These are phyloP conservation scores for Byssoonygena ceratinophila DNA, from an alignment of 2,329 filamentous ascomycete genomes.

Conservation along the genomic window DNA sequence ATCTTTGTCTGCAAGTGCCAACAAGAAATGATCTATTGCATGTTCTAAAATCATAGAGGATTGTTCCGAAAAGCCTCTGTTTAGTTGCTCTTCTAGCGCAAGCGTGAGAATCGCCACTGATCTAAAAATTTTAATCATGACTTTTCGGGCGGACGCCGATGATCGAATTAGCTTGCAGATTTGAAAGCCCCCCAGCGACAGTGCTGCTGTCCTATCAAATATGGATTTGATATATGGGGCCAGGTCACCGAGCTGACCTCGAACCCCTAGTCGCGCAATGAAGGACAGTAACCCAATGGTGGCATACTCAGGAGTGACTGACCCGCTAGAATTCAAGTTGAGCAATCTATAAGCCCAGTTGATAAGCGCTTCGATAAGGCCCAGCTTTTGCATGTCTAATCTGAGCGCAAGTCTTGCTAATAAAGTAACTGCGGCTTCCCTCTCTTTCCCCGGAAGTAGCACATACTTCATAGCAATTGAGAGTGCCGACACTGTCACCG, in stretches of 20 bases:
- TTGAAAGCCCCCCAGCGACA: conserved; percentile 45
- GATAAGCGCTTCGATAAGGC: conserved; percentile 57
- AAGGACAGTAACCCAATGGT: conserved; percentile 72
- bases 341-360: conserved; percentile 60
- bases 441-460: conserved; percentile 68
- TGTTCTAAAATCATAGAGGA: conserved; percentile 57
- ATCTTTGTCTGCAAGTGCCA: conserved; percentile 71
- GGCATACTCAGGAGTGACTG: conserved; percentile 52
- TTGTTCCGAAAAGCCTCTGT: conserved; percentile 23
- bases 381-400: conserved; percentile 73
- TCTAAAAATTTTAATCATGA: conserved; percentile 73
- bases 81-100: conserved; percentile 35
- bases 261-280: conserved; percentile 60
- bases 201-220: conserved; percentile 53
- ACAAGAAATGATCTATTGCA: conserved; percentile 69
- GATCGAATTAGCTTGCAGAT: conserved; percentile 49
- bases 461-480: conserved; percentile 63
- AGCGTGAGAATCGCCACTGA: conserved; percentile 60
- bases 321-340: conserved; percentile 33
- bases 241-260: conserved; percentile 65
- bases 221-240: conserved; percentile 54
- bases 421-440: conserved; percentile 73
- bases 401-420: conserved; percentile 73
- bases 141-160: conserved; percentile 71
- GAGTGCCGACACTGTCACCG: conserved; percentile 59